phyloP scores from a whole-genome alignment of 352 stramenopile species.

The Phytophthora rubi region DNA sequence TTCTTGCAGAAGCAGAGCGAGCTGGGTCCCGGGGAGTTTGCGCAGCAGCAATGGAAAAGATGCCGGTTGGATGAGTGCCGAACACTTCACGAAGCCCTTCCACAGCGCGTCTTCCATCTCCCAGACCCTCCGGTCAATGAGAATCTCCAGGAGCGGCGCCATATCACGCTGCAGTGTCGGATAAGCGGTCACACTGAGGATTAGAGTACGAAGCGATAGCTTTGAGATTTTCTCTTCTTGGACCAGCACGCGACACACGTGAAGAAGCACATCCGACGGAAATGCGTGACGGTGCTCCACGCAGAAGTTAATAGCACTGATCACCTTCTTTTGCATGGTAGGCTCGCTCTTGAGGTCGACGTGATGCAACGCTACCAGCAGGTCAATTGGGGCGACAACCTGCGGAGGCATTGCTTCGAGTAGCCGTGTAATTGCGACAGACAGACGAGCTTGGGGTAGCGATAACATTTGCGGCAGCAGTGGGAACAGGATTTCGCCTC shows the following conservation, averaged over 20 bases:
- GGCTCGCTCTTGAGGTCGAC: conserved; percentile 73
- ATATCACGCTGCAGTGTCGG: conserved; percentile 70
- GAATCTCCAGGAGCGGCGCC: conserved; percentile 58
- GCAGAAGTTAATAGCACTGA: conserved; percentile 81
- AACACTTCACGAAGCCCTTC: conserved; percentile 85
- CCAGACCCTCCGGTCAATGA: conserved; percentile 67
- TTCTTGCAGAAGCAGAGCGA: conserved; percentile 58
- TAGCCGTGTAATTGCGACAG: conserved; percentile 73
- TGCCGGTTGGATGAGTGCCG: conserved; percentile 73
- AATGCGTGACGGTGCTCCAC: conserved; percentile 83
- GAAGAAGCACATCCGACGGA: conserved; percentile 72
- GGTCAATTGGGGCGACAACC: conserved; percentile 64
- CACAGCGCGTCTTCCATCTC: conserved; percentile 78
- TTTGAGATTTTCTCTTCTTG: conserved; percentile 67
- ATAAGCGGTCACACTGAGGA: conserved; percentile 78
- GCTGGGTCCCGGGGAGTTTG: conserved; percentile 56
- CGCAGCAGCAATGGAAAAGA: conserved; percentile 73
- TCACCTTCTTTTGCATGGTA: conserved; percentile 80
- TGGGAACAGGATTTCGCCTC: conserved; percentile 61
- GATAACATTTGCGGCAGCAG: conserved; percentile 65
- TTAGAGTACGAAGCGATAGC: conserved; percentile 77
- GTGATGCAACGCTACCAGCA: conserved; percentile 81
- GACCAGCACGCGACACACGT: conserved; percentile 72
- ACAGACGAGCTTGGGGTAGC: conserved; percentile 58
- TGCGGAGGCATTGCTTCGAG: conserved; percentile 79